phyloP scores from a whole-genome alignment of 164 flowering plant species.

The Stephania cephalantha region DNA sequence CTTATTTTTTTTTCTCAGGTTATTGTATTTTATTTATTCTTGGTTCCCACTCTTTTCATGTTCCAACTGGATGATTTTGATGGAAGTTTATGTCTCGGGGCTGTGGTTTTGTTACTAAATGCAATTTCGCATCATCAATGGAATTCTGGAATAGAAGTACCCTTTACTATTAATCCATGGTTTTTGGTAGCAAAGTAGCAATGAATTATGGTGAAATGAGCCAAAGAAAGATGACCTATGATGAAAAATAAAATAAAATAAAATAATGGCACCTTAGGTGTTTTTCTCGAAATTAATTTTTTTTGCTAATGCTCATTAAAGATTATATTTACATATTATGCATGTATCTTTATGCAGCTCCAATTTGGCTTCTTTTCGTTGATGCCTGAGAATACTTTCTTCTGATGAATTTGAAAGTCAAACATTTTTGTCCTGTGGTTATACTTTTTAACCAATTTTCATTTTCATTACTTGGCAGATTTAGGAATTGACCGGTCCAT shows the following conservation, averaged over 20 bases:
- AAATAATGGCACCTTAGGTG: no score
- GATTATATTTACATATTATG: not conserved
- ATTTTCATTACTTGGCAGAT: slow-evolving; percentile 28
- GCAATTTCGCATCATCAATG: no score
- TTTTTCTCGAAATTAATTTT: not conserved
- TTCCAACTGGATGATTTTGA: not conserved
- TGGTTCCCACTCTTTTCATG: not conserved
- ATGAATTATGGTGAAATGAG: not conserved
- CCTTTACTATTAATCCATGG: not conserved
- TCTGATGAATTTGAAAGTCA: not conserved
- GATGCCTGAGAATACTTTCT: not conserved
- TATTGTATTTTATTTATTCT: not conserved
- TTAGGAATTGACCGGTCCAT: slow-evolving; percentile 82
- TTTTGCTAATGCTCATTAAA: not conserved
- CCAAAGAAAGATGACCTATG: not conserved
- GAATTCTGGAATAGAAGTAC: not conserved
- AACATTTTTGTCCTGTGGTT: not conserved
- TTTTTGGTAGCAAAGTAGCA: not conserved
- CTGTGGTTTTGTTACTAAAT: no score
- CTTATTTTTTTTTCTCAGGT: not conserved
- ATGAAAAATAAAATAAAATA: not conserved
- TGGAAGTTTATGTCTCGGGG: not conserved
- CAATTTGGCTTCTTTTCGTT: not conserved
- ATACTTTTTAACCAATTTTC: not conserved
- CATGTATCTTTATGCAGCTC: not conserved